A percentile compares a stretch with the other conserved stretches of the same genome.
Conservation (phyloP, 2,329 filamentous ascomycete species). For the Zopfia rhizophila region DNA sequence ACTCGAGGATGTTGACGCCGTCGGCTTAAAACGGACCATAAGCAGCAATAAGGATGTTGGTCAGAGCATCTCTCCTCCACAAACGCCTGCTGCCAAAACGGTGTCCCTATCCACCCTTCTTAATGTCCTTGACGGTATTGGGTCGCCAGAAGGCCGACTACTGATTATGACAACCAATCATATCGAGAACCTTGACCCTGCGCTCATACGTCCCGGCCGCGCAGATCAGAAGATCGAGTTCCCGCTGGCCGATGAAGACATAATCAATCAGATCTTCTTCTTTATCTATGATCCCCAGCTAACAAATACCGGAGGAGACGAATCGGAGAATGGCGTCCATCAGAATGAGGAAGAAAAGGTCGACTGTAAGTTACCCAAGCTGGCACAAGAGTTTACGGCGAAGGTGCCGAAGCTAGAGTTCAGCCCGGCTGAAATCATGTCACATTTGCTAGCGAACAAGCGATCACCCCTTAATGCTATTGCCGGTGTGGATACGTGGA, state of each 20-base stretch:
- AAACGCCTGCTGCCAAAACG: slow-evolving; percentile 50
- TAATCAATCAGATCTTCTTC: slow-evolving; percentile 23
- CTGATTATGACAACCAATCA: slow-evolving; percentile 85
- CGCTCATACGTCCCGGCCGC: slow-evolving; percentile 94
- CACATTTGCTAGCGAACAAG: slow-evolving; percentile 26
- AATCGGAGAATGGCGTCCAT: slow-evolving; percentile 5
- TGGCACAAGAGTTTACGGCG: slow-evolving; percentile 25
- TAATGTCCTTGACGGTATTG: slow-evolving; percentile 83
- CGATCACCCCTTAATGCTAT: slow-evolving; percentile 23
- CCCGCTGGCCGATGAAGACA: slow-evolving; percentile 78
- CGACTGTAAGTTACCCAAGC: slow-evolving; percentile 20
- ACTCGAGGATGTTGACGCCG: no score
- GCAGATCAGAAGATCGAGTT: slow-evolving; percentile 99
- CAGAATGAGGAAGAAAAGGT: no score
- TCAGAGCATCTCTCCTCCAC: no score
- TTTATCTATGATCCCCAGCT: slow-evolving; percentile 20
- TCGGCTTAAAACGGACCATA: no score
- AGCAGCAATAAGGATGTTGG: no score
- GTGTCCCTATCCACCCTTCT: slow-evolving; percentile 81
- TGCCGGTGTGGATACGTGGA: slow-evolving; percentile 22
- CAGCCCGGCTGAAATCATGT: slow-evolving; percentile 28
- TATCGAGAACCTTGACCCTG: slow-evolving; percentile 84
- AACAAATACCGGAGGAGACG: slow-evolving; percentile 4
- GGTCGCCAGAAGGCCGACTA: slow-evolving; percentile 78
- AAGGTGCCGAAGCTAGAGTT: slow-evolving; percentile 25